Base-by-base conservation (phyloP, 177 flowering plant genomes). In the Tripterygium wilfordii region DNA sequence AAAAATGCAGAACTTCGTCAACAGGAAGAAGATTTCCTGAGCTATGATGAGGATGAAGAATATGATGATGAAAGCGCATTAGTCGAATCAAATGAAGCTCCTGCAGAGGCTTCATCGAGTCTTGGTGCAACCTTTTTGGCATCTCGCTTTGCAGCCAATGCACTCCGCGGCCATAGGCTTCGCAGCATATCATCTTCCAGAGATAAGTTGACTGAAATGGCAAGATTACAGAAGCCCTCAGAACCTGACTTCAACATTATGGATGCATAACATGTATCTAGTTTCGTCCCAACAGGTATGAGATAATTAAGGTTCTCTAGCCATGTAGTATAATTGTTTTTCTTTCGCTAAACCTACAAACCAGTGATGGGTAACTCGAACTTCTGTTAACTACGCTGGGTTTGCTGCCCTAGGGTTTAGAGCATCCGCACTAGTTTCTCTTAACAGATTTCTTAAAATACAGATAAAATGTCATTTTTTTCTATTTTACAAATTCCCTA, bases 211-310 rank as follows among this genome's bases (percentile, higher is more conserved):
- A n/a, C n/a, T n/a, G n/a, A n/a, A n/a, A 15, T 70, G 57, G 13
- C 43, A 27, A 57, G 47, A 9, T 42, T 64, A 24, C 64, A 40
- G 41, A 74, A 74, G 53, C 77, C 80, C 10, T 44, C 67, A 1
- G 80, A 75, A 18, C 77, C 80, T 1, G 71, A 75, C 46, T 75
- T 72, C 43, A 28, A 43, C 43, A 54, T 30, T 40, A 21, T 30
- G n/a, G 65, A 90, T 39, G 71, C 96, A 48, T 95, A 69, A 58
- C 92, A 88, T 36, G 41, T 36, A 71, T 91, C 98, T 36, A 70
- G 42, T 18, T 85, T n/a, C n/a, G n/a, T n/a, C n/a, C n/a, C n/a
- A n/a, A n/a, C n/a, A n/a, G n/a, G n/a, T n/a, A n/a, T n/a, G n/a
- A n/a, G n/a, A n/a, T n/a, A n/a, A n/a, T n/a, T n/a, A n/a, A n/a